phyloP scores from a whole-genome alignment of 2,329 filamentous ascomycete genomes.

The Xenosphaeropsis pyriputrescens region DNA sequence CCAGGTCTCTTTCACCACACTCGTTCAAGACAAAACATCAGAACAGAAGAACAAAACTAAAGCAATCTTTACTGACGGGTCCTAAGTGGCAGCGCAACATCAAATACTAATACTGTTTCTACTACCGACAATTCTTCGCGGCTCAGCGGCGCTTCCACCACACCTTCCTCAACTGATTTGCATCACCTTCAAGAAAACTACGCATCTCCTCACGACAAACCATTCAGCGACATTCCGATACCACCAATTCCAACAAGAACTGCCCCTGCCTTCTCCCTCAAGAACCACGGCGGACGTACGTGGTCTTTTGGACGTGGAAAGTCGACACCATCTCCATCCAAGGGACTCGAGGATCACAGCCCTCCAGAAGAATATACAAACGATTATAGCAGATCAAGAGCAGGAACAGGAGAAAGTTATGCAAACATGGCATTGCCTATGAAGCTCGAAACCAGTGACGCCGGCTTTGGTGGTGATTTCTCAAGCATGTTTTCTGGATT shows the following conservation, averaged over 20 bases:
- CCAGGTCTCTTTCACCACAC: neutral
- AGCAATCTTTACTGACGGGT: conserved; percentile 1
- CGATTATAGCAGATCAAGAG: conserved; percentile 10
- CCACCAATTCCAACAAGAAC: conserved; percentile 15
- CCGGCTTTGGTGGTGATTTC: conserved; percentile 19
- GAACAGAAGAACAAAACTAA: no score
- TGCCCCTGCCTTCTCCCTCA: conserved; percentile 14
- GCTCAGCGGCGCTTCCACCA: conserved; percentile 18
- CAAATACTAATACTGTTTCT: conserved; percentile 18
- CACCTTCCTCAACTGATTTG: conserved; percentile 18
- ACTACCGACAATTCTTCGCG: conserved; percentile 20
- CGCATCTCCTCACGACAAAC: conserved; percentile 15
- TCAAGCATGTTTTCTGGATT: conserved; percentile 18
- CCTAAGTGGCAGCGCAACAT: conserved; percentile 19
- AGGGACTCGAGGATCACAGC: neutral
- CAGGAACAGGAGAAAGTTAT: conserved; percentile 17
- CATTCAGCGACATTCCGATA: conserved; percentile 14
- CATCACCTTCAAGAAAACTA: conserved; percentile 11
- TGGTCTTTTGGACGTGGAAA: conserved; percentile 19
- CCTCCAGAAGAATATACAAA: conserved; percentile 11
- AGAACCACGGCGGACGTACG: conserved; percentile 14
- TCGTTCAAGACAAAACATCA: neutral
- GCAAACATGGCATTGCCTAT: conserved; percentile 18
- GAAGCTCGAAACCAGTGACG: conserved; percentile 13
- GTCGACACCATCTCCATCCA: conserved; percentile 7